Evolutionary conservation across 1,284 basidiomycete species (phyloP).

Genomic region (Puccinia polysora): DNA sequence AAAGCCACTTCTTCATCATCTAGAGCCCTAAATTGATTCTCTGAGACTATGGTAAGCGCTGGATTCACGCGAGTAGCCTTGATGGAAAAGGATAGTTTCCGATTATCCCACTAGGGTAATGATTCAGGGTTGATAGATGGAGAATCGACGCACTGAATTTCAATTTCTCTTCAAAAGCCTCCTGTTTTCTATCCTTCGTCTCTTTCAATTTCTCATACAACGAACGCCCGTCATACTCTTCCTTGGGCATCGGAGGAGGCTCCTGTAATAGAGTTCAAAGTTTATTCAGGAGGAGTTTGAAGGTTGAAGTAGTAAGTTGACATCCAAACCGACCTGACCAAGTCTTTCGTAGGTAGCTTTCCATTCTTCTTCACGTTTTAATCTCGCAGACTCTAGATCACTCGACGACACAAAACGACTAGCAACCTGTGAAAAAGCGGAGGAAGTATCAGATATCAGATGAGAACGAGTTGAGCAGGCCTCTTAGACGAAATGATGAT

Average conservation of each 20-base stretch:
- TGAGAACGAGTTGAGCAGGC: background rate
- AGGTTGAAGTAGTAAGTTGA: background rate
- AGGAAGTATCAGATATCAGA: background rate
- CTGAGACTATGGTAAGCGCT: conserved; percentile 1
- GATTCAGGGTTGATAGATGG: background rate
- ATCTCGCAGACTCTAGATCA: conserved; percentile 31
- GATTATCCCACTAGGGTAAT: no score
- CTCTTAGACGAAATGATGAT: background rate
- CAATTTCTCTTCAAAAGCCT: conserved; percentile 42
- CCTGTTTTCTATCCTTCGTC: conserved; percentile 41
- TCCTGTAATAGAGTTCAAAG: conserved; percentile 20
- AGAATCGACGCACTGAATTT: conserved; percentile 31
- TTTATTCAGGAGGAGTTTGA: background rate
- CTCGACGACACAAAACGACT: conserved; percentile 42
- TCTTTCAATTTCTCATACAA: conserved; percentile 43
- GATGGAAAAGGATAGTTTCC: no score
- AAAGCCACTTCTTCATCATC: conserved; percentile 43
- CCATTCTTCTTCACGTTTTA: conserved; percentile 40
- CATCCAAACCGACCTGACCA: conserved; percentile 25
- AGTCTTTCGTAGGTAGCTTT: conserved; percentile 39
- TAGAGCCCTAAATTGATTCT: conserved; percentile 42
- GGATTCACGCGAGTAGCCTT: no score
- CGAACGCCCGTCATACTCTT: conserved; percentile 41
- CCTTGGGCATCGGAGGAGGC: conserved; percentile 40
- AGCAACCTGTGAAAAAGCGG: conserved; percentile 12